Percentiles rank a stretch among this genome's conserved stretches.
Conservation (phyloP, 768 basidiomycete species). For the Pleurotus djamor region DNA sequence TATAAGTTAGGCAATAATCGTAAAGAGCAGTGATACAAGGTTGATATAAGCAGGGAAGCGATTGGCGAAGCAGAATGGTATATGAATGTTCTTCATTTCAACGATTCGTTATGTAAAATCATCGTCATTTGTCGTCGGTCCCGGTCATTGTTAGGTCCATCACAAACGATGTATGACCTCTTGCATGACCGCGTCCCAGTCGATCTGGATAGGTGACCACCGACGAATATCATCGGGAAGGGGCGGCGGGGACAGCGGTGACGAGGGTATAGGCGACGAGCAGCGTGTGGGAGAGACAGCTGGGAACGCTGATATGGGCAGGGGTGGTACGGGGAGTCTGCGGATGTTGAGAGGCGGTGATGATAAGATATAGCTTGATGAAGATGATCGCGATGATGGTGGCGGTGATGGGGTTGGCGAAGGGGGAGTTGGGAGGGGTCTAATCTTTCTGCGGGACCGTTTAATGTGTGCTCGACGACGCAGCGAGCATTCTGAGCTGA, state of each 20-base stretch:
- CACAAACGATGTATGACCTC: neutral
- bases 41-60: no score
- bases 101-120: no score
- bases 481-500: slow-evolving; percentile 5
- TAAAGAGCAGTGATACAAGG: no score
- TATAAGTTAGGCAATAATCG: no score
- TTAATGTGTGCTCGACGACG: slow-evolving; percentile 10
- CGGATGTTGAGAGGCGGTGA: slow-evolving; percentile 7
- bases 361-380: neutral
- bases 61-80: no score
- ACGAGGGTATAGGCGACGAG: slow-evolving; percentile 5
- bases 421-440: slow-evolving; percentile 11
- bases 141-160: neutral
- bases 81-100: no score
- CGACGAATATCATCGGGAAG: neutral
- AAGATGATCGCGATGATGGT: neutral
- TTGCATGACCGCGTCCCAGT: slow-evolving; percentile 14
- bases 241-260: neutral
- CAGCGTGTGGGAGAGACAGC: slow-evolving; percentile 1
- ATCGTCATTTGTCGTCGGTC: no score
- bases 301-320: slow-evolving; percentile 5
- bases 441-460: slow-evolving; percentile 6
- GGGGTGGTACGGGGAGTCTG: slow-evolving; percentile 10
- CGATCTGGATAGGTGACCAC: slow-evolving; percentile 9
- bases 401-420: slow-evolving; percentile 2